Evolutionary conservation across 129 eudicot genomes (phyloP), one percentile per base, ranked within the genome.

Genomic region (sunflower (Helianthus annuus)): DNA sequence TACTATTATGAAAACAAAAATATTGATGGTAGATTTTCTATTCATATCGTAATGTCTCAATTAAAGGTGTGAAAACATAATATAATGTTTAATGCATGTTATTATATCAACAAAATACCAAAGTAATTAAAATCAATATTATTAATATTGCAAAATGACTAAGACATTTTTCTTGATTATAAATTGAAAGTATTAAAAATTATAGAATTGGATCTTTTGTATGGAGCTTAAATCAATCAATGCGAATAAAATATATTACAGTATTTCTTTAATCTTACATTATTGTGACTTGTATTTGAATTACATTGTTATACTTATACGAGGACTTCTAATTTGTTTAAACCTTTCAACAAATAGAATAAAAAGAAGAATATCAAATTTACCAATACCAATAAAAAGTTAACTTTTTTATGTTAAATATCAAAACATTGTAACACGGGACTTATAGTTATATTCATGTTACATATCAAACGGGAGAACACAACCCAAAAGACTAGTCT

Each of bases 211-310:
- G 7, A 14, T 49, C 10, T 5, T 15, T 52, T 52, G 13, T 52
- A 52, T 52, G 58, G 58, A 52, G 16, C 58, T n/a, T 15, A 52
- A 52, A 52, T 52, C 58, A 52, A 52, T 49, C 55, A 49, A 15
- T 10, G 10, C 7, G 6, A n/a, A 15, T 52, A 7, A 7, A 52
- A 52, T 6, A 52, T 5, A 52, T 52, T n/a, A n/a, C 2, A 14
- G 57, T n/a, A 52, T n/a, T 52, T 52, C 57, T 52, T 4, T 52
- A 52, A 52, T 52, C 57, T 4, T 52, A 52, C 57, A 52, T 52
- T 19, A 52, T 52, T 15, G 10, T 52, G 58, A 52, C 24, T n/a
- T 52, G 58, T 15, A 52, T 6, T 52, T 52, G 19, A 6, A 7
- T 19, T 46, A 46, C 10, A 46, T 0, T 46, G 14, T 46, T 2